A percentile compares a stretch with the other conserved stretches of the same genome.
Conservation (phyloP, 2,329 filamentous ascomycete genomes). For the Byssoonygena ceratinophila region DNA sequence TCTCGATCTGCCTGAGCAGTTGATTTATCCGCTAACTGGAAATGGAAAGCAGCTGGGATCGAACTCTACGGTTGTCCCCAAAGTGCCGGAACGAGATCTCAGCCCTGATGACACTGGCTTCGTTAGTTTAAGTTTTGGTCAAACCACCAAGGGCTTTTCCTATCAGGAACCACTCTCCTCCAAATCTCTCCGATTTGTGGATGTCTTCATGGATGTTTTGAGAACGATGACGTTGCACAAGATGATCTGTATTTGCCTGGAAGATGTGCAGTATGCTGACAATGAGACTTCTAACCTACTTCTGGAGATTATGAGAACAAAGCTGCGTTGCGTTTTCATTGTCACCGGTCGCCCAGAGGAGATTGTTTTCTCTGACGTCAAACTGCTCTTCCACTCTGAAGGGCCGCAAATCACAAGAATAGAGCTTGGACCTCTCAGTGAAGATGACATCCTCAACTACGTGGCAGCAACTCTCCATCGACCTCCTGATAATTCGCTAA, state of each 20-base stretch:
- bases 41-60: slow-evolving; percentile 28
- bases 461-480: slow-evolving; percentile 72
- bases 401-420: slow-evolving; percentile 57
- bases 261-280: slow-evolving; percentile 85
- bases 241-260: slow-evolving; percentile 77
- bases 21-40: slow-evolving; percentile 33
- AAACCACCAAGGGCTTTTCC: slow-evolving; percentile 28
- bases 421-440: slow-evolving; percentile 59
- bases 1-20: slow-evolving; percentile 58
- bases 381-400: slow-evolving; percentile 35
- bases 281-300: slow-evolving; percentile 77
- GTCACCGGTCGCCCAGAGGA: slow-evolving; percentile 65
- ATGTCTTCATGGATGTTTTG: slow-evolving; percentile 76
- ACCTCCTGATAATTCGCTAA: slow-evolving; percentile 52
- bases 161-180: slow-evolving; percentile 19
- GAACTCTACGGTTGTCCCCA: slow-evolving; percentile 16
- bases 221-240: slow-evolving; percentile 72
- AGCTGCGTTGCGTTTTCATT: slow-evolving; percentile 71
- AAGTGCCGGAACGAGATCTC: slow-evolving; percentile 24
- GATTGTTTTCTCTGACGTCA: slow-evolving; percentile 40
- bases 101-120: slow-evolving; percentile 25
- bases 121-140: slow-evolving; percentile 28
- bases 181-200: slow-evolving; percentile 62
- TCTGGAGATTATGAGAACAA: slow-evolving; percentile 64
- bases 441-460: slow-evolving; percentile 71